These are phyloP conservation scores for Clavispora asparagi DNA, from an alignment of 805 yeast species.

Conservation along the genomic window DNA sequence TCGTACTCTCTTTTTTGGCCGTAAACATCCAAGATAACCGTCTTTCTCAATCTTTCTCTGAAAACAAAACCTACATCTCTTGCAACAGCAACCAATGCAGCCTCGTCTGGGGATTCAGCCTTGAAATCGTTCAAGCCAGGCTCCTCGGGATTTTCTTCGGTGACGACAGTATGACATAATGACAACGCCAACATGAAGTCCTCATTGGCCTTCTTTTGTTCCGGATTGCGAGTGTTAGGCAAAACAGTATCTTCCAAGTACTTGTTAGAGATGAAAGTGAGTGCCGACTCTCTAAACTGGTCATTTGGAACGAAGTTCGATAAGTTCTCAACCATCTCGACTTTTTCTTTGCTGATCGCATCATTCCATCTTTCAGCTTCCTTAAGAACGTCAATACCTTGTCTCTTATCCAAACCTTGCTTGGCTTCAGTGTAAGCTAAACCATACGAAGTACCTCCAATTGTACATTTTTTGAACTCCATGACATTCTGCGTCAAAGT, in stretches of 20 bases:
- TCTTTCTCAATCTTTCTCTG: constrained; percentile 47
- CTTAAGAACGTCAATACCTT: constrained; percentile 68
- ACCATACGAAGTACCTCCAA: constrained; percentile 69
- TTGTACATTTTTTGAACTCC: constrained; percentile 81
- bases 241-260: constrained; percentile 48
- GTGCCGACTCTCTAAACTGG: constrained; percentile 38
- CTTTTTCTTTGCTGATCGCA: constrained; percentile 47
- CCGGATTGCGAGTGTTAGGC: constrained; percentile 20
- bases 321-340: constrained; percentile 44
- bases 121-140: constrained; percentile 46
- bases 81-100: constrained; percentile 73
- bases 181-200: constrained; percentile 63
- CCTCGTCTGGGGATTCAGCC: constrained; percentile 83
- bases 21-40: constrained; percentile 38
- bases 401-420: constrained; percentile 72
- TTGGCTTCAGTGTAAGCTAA: constrained; percentile 79
- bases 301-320: constrained; percentile 31
- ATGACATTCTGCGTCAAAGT: constrained; percentile 78
- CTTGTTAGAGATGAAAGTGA: constrained; percentile 61
- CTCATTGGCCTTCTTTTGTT: constrained; percentile 46
- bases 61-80: constrained; percentile 67
- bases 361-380: constrained; percentile 54
- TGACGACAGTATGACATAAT: constrained; percentile 70
- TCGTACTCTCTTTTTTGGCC: constrained; percentile 44
- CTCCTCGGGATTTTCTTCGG: constrained; percentile 44